These are phyloP conservation scores for Hura crepitans DNA, from an alignment of 441 rosid genomes.

Conservation along the genomic window DNA sequence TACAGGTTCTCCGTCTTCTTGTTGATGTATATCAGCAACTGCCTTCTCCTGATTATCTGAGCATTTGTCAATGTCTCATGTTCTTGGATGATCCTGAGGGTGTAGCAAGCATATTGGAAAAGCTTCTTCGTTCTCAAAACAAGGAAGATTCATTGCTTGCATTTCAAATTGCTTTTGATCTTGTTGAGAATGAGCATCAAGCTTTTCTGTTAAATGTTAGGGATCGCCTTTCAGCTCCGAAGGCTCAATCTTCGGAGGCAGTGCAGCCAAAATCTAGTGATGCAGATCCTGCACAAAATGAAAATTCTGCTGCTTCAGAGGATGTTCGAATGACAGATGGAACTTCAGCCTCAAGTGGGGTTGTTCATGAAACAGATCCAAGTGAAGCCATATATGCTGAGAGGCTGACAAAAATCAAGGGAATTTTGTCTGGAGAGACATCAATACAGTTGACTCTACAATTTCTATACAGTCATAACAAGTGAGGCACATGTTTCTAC, in stretches of 20 bases:
- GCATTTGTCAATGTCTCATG: conserved; percentile 96
- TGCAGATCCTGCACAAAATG: conserved; percentile 47
- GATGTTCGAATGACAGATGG: conserved; percentile 84
- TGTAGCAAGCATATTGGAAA: conserved; percentile 81
- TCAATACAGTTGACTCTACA: conserved; percentile 89
- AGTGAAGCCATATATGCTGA: conserved; percentile 64
- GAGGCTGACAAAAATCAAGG: conserved; percentile 71
- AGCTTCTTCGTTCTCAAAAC: conserved; percentile 75
- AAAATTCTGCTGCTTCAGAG: conserved; percentile 42
- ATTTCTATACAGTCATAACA: conserved; percentile 89
- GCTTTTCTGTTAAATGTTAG: conserved; percentile 90
- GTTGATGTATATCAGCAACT: conserved; percentile 79
- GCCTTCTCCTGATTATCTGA: conserved; percentile 90
- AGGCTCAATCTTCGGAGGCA: conserved; percentile 46
- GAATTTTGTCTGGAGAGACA: conserved; percentile 90
- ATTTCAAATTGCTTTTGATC: conserved; percentile 90
- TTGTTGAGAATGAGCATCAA: conserved; percentile 95
- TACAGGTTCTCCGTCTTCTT: conserved; percentile 84
- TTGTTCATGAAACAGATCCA: conserved; percentile 52
- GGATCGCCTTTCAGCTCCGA: conserved; percentile 69
- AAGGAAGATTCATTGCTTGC: conserved; percentile 84
- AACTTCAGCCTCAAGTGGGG: conserved; percentile 38
- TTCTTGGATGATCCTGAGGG: conserved; percentile 87
- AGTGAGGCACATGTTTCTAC: conserved; percentile 41
- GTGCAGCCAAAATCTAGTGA: conserved; percentile 44